Conservation (phyloP, 148 eudicot genomes). For the Fagopyrum esculentum region DNA sequence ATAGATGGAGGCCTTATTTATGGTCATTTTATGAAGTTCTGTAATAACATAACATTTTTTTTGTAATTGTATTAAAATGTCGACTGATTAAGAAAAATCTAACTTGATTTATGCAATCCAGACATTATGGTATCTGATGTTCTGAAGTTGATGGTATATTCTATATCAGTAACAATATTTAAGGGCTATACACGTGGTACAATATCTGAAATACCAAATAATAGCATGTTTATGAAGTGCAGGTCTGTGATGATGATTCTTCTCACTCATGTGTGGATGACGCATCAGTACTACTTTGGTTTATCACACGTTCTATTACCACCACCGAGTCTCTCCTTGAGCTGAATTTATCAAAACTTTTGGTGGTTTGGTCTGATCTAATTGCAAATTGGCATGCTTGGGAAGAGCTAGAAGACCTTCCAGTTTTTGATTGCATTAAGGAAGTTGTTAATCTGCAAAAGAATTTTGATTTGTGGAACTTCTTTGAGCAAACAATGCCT, state of each 20-base stretch:
- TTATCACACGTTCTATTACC: conserved; percentile 40
- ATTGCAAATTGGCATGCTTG: conserved; percentile 65
- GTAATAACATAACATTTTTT: background rate
- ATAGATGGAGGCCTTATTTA: background rate
- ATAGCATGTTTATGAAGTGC: conserved; percentile 11
- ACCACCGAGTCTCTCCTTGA: conserved; percentile 26
- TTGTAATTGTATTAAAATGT: background rate
- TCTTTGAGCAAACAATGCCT: conserved; percentile 36
- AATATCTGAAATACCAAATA: conserved; percentile 1
- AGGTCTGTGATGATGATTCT: conserved; percentile 38
- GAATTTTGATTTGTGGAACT: conserved; percentile 34
- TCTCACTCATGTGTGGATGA: conserved; percentile 54
- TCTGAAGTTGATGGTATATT: conserved; percentile 3
- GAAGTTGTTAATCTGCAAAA: conserved; percentile 44
- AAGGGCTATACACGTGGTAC: background rate
- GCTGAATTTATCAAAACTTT: conserved; percentile 43
- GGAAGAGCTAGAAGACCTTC: conserved; percentile 74
- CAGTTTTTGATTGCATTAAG: conserved; percentile 60
- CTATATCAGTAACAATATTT: background rate
- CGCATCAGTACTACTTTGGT: conserved; percentile 55
- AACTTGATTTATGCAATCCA: background rate
- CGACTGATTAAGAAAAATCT: background rate
- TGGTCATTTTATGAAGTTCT: background rate
- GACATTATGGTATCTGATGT: conserved; percentile 1
- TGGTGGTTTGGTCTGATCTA: conserved; percentile 54